Evolutionary conservation across 768 basidiomycete species (phyloP).

Genomic region (Kwoniella botswanensis): DNA sequence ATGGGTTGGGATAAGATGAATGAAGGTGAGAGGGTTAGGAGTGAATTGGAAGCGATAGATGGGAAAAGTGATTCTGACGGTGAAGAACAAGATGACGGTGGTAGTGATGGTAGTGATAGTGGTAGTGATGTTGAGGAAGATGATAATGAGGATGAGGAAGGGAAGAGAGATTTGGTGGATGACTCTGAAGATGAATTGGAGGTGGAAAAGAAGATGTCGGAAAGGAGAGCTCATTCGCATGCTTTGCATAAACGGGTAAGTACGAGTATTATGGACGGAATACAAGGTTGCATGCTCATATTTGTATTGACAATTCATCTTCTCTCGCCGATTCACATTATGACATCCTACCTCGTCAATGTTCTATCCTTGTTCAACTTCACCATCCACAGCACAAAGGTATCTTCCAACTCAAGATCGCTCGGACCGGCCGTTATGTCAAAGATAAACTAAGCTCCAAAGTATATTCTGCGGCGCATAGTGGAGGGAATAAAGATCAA

Average conservation of each 20-base stretch:
- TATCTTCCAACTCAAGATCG: slow-evolving; percentile 68
- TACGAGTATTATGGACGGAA: slow-evolving; percentile 5
- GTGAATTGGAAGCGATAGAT: slow-evolving; percentile 14
- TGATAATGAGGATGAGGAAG: neutral
- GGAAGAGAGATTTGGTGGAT: slow-evolving; percentile 13
- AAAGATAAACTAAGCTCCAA: slow-evolving; percentile 63
- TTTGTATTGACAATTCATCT: too few species aligned
- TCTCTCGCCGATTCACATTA: neutral
- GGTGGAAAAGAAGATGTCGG: slow-evolving; percentile 21
- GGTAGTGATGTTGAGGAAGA: slow-evolving; percentile 12
- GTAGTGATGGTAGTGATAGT: slow-evolving; percentile 21
- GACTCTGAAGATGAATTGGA: slow-evolving; percentile 25
- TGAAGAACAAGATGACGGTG: slow-evolving; percentile 27
- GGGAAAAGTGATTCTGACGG: slow-evolving; percentile 9
- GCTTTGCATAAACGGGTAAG: slow-evolving; percentile 58
- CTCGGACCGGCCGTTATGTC: slow-evolving; percentile 66
- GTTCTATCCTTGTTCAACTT: neutral
- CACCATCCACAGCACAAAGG: slow-evolving; percentile 64
- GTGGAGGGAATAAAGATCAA: slow-evolving; percentile 29
- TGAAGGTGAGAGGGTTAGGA: slow-evolving; percentile 15
- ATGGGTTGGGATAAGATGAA: slow-evolving; percentile 31
- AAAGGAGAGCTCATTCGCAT: slow-evolving; percentile 46
- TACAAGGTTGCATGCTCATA: neutral
- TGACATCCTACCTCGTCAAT: too few species aligned
- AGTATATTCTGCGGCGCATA: slow-evolving; percentile 34